A percentile compares a stretch with the other conserved stretches of the same genome.
Conservation (phyloP, 768 basidiomycete species). For the Cyclocybe cylindracea region DNA sequence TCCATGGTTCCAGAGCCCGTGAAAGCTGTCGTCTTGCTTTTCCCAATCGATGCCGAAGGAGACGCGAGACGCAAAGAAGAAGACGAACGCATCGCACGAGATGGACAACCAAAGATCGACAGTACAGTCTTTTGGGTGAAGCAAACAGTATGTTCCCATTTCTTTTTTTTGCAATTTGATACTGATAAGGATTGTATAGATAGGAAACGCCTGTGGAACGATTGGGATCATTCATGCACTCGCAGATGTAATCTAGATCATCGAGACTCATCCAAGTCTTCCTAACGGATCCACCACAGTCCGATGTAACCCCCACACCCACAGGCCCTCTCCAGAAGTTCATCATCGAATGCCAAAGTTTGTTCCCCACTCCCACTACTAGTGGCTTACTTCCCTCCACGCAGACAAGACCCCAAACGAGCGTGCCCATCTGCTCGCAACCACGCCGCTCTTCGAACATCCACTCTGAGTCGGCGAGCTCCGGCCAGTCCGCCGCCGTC, state of each 20-base stretch:
- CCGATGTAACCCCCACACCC: constrained; percentile 55
- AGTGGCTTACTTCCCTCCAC: not conserved
- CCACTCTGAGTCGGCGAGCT: constrained; percentile 66
- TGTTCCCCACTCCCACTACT: constrained; percentile 3
- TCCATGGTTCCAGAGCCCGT: constrained; percentile 69
- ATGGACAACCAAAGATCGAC: constrained; percentile 51
- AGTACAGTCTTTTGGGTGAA: constrained; percentile 83
- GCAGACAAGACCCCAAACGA: constrained; percentile 70
- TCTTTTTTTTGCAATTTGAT: not conserved
- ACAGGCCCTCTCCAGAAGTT: constrained; percentile 66
- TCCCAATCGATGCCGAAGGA: constrained; percentile 63
- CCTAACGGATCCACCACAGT: constrained; percentile 32
- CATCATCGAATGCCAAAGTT: constrained; percentile 64
- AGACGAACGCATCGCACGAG: constrained; percentile 52
- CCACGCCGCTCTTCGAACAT: constrained; percentile 75
- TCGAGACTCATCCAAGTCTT: not conserved
- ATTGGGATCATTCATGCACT: constrained; percentile 85
- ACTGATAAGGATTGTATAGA: constrained; percentile 40
- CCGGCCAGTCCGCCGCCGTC: constrained; percentile 67
- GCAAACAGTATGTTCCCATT: constrained; percentile 66
- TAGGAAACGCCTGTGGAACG: constrained; percentile 84
- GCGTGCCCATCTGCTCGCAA: constrained; percentile 74
- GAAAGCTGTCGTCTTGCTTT: constrained; percentile 84
- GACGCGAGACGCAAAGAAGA: constrained; percentile 54
- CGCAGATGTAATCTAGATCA: constrained; percentile 61